These are phyloP conservation scores for Elsinoe perseae DNA, from an alignment of 2,329 filamentous ascomycete species.

Conservation along the genomic window DNA sequence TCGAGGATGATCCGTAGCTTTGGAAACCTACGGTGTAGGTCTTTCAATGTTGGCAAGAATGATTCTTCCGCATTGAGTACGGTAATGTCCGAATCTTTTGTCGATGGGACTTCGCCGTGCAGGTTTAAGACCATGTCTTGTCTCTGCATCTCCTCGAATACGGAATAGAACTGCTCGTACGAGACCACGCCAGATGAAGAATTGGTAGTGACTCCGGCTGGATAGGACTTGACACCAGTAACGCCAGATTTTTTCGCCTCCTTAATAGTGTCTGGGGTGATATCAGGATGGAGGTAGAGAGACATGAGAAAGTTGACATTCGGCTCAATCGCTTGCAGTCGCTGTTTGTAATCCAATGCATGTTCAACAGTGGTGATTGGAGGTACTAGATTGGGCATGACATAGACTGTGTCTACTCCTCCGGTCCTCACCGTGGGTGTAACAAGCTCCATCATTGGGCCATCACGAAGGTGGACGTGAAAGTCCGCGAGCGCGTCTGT, in stretches of 20 bases:
- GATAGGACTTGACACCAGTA: conserved; percentile 64
- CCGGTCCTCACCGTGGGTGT: conserved; percentile 44
- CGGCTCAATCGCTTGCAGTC: conserved; percentile 39
- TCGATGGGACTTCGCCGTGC: conserved; percentile 75
- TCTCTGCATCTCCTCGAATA: conserved; percentile 84
- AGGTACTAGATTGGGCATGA: conserved; percentile 47
- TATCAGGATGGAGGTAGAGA: conserved; percentile 43
- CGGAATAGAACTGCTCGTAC: conserved; percentile 63
- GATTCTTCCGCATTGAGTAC: conserved; percentile 60
- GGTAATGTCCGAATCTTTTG: conserved; percentile 34
- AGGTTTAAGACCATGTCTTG: conserved; percentile 80
- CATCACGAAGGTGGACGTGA: conserved; percentile 46
- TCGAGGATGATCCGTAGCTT: conserved; percentile 60
- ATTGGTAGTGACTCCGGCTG: conserved; percentile 51
- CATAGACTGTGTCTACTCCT: conserved; percentile 47
- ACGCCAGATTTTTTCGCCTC: conserved; percentile 67
- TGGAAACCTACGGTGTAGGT: conserved; percentile 69
- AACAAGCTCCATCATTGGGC: conserved; percentile 45
- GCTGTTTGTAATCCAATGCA: conserved; percentile 39
- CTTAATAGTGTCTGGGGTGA: conserved; percentile 51
- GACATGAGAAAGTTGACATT: conserved; percentile 46
- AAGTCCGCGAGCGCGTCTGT: conserved; percentile 44
- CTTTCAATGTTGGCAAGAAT: conserved; percentile 72
- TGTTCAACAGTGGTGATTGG: conserved; percentile 43
- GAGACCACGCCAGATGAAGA: conserved; percentile 60